Percentiles rank a stretch among this genome's conserved stretches.
These are phyloP conservation scores for Vitis cinerea DNA, from an alignment of 164 flowering plant species.

Conservation along the genomic window DNA sequence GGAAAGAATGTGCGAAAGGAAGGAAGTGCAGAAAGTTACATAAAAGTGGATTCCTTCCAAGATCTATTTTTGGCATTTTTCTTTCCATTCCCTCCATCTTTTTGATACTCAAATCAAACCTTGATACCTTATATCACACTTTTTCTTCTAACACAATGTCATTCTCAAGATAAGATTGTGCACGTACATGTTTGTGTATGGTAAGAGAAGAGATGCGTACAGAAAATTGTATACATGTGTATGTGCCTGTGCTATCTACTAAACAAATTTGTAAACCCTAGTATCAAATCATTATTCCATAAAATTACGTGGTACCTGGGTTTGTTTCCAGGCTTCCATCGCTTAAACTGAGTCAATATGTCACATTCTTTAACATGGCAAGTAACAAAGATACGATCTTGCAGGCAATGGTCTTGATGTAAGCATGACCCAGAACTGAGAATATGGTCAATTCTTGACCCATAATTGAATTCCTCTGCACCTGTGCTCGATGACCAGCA, in stretches of 20 bases:
- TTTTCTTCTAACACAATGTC: too few species aligned
- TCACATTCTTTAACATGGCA: conserved; percentile 94
- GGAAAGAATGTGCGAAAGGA: too few species aligned
- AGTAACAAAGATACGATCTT: conserved; percentile 52
- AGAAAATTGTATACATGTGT: background rate
- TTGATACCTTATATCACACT: too few species aligned
- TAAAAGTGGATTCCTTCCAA: too few species aligned
- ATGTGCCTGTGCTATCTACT: background rate
- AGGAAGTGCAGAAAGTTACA: too few species aligned
- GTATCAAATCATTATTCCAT: background rate
- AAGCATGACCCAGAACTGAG: conserved; percentile 78
- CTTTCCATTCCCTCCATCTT: too few species aligned
- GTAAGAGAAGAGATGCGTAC: too few species aligned
- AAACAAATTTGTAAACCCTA: background rate
- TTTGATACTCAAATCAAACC: too few species aligned
- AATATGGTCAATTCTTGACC: conserved; percentile 93
- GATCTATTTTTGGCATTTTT: too few species aligned
- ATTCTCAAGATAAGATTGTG: too few species aligned
- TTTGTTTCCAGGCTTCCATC: conserved; percentile 75
- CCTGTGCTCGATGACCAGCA: conserved; percentile 86
- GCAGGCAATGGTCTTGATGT: conserved; percentile 44
- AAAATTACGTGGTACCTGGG: conserved; percentile 45
- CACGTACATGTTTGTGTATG: too few species aligned
- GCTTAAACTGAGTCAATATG: conserved; percentile 70
- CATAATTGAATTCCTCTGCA: conserved; percentile 89